Percentiles rank a stretch among this genome's conserved stretches.
These are phyloP conservation scores for Cruciata laevipes DNA, from an alignment of 257 asterid genomes.

Conservation along the genomic window DNA sequence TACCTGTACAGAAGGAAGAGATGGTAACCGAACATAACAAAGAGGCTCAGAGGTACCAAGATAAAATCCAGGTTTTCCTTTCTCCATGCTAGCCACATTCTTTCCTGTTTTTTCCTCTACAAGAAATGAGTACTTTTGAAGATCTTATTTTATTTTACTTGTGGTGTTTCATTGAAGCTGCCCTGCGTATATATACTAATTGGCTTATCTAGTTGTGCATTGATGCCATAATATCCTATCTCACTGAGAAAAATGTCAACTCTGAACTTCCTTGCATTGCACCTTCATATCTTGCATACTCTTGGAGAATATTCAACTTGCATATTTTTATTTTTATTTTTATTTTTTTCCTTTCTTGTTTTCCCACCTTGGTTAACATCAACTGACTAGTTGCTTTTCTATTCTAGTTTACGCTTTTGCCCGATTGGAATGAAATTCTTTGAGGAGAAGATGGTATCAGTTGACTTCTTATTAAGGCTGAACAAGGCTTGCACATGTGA, in stretches of 20 bases:
- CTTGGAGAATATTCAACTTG: background rate
- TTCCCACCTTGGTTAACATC: background rate
- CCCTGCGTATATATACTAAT: background rate
- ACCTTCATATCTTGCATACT: background rate
- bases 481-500: background rate
- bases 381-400: background rate
- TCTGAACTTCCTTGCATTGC: background rate
- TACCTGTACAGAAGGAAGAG: slow-evolving; percentile 44
- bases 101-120: background rate
- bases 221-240: slow-evolving; percentile 1
- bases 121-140: background rate
- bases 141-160: background rate
- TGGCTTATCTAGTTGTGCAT: background rate
- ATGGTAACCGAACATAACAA: slow-evolving; percentile 57
- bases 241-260: background rate
- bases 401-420: background rate
- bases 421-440: background rate
- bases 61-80: slow-evolving; percentile 42
- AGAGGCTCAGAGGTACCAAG: slow-evolving; percentile 43
- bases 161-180: background rate
- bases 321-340: background rate
- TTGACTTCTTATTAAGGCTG: background rate
- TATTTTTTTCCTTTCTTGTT: background rate
- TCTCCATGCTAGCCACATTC: slow-evolving; percentile 41
- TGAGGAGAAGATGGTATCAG: background rate